Conservation (phyloP, 345 rosid species). For the Lenwebbia sp. region DNA sequence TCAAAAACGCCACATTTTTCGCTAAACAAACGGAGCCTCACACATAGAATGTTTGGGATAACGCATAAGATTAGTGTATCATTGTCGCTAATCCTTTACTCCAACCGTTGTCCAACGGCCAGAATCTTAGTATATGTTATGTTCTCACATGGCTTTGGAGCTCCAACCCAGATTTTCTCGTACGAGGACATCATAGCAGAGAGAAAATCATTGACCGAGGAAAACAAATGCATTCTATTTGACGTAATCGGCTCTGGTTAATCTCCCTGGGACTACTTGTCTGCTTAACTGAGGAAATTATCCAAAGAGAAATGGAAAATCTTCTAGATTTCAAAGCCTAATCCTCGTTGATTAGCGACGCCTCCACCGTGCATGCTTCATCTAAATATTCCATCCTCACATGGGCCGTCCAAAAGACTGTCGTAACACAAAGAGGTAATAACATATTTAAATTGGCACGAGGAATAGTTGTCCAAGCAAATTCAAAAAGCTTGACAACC, state of each 20-base stretch:
- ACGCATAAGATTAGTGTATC: neutral
- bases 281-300: neutral
- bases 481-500: neutral
- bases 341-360: neutral
- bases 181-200: too few relatives aligned
- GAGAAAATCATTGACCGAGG: neutral
- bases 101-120: neutral
- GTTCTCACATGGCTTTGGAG: neutral
- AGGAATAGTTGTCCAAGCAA: neutral
- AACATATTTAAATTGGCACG: neutral
- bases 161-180: neutral
- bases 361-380: neutral
- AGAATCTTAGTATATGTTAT: neutral
- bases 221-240: neutral
- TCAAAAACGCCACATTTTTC: too few relatives aligned
- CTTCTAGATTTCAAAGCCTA: neutral
- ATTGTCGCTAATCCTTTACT: neutral
- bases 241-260: neutral
- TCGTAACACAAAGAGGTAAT: neutral
- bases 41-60: neutral
- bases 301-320: neutral
- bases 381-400: neutral
- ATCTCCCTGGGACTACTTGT: neutral
- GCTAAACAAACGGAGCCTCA: too few relatives aligned
- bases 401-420: neutral